Evolutionary conservation across 1,139 yeast genomes (phyloP).

Genomic region (Saccharomyces pastorianus): DNA sequence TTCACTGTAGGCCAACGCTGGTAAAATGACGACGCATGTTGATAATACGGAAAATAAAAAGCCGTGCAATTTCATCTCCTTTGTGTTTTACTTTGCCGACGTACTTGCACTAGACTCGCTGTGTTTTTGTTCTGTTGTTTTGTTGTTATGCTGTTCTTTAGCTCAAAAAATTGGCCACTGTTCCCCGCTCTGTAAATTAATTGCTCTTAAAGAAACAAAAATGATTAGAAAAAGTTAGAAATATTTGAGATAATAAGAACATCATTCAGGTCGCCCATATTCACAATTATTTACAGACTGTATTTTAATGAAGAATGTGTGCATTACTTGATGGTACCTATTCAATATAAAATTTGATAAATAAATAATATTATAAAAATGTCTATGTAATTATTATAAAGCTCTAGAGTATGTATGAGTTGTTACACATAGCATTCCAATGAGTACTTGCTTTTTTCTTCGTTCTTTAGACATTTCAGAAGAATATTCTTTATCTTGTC

Average conservation of each 20-base stretch:
- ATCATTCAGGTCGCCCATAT: background rate
- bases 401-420: background rate
- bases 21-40: background rate
- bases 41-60: background rate
- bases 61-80: background rate
- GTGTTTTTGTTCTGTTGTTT: background rate
- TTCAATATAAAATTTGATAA: background rate
- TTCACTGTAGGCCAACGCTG: background rate
- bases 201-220: background rate
- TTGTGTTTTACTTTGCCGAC: background rate
- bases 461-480: background rate
- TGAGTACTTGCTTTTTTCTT: background rate
- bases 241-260: background rate
- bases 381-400: background rate
- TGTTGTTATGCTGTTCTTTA: background rate
- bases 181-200: background rate
- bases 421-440: background rate
- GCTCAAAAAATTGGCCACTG: background rate
- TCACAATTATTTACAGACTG: background rate
- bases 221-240: background rate
- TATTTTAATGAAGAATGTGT: background rate
- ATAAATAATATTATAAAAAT: background rate
- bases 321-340: background rate
- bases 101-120: background rate
- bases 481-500: background rate